A percentile compares a stretch with the other conserved stretches of the same genome.
Conservation (phyloP, 2,329 filamentous ascomycete genomes). For the Neonectria ditissima region DNA sequence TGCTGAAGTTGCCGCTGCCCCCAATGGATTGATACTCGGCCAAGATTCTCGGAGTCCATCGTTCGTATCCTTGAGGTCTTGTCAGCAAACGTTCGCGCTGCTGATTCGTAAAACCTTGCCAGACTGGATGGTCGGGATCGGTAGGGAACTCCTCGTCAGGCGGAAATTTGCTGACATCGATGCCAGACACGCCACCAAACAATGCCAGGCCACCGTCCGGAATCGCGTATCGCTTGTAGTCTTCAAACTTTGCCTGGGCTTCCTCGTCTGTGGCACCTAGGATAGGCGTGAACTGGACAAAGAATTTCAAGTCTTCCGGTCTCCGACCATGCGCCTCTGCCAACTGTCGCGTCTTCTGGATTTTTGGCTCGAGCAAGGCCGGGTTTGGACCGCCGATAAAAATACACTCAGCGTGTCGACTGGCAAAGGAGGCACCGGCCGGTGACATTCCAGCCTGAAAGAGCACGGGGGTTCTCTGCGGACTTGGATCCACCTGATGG, state of each 20-base stretch:
- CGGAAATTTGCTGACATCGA: constrained; percentile 3
- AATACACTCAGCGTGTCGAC: no score
- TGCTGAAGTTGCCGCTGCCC: no score
- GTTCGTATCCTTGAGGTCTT: no score
- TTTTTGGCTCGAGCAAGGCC: constrained; percentile 5
- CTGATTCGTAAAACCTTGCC: no score
- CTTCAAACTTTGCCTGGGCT: constrained; percentile 11
- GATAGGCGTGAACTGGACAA: background rate
- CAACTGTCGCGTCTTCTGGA: background rate
- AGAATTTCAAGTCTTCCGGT: constrained; percentile 10
- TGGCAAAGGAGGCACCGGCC: no score
- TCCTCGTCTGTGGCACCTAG: constrained; percentile 16
- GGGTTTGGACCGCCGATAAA: no score
- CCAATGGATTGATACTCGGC: no score
- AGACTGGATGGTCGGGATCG: no score
- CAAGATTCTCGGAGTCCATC: no score
- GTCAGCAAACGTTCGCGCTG: no score
- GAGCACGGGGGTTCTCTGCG: constrained; percentile 24
- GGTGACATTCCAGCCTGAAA: no score
- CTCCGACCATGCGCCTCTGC: constrained; percentile 3
- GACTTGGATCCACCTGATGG: constrained; percentile 8
- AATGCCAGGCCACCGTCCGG: constrained; percentile 4
- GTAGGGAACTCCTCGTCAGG: background rate
- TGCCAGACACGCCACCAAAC: constrained; percentile 5
- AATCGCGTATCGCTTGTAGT: constrained; percentile 3